A percentile compares a stretch with the other conserved stretches of the same genome.
phyloP scores from a whole-genome alignment of 202 grass and related monocot species.

The Setaria italica region DNA sequence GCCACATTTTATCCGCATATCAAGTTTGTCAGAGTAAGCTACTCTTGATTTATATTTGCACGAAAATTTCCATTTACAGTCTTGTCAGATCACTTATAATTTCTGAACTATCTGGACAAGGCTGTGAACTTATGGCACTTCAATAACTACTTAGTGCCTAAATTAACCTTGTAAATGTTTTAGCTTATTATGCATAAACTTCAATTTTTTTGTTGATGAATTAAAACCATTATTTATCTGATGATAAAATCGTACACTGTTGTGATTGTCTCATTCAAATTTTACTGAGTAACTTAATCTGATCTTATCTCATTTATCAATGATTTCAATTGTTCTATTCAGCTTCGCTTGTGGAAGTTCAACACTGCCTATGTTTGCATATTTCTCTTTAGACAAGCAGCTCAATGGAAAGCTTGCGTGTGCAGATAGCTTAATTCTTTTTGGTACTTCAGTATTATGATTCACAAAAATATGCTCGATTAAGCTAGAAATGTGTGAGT shows the following conservation, averaged over 20 bases:
- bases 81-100: slow-evolving; percentile 8
- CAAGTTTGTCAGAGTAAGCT: slow-evolving; percentile 84
- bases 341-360: neutral
- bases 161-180: slow-evolving; percentile 27
- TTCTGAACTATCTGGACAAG: slow-evolving; percentile 21
- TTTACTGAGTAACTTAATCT: neutral
- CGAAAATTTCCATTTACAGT: neutral
- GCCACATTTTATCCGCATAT: slow-evolving; percentile 78
- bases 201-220: no score
- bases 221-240: neutral
- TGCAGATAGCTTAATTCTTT: slow-evolving; percentile 19
- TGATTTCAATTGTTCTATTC: neutral
- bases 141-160: slow-evolving; percentile 1
- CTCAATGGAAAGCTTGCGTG: neutral
- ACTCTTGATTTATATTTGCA: neutral
- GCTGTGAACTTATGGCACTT: slow-evolving; percentile 20
- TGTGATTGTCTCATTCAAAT: slow-evolving; percentile 4
- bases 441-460: neutral
- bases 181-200: neutral
- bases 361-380: neutral
- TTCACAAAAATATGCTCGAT: slow-evolving; percentile 9
- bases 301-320: neutral
- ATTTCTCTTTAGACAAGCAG: neutral
- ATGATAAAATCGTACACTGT: neutral
- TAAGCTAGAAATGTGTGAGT: neutral